A percentile compares a stretch with the other conserved stretches of the same genome.
These are phyloP conservation scores for Leccinum variabile DNA, from an alignment of 1,284 basidiomycete species.

Conservation along the genomic window DNA sequence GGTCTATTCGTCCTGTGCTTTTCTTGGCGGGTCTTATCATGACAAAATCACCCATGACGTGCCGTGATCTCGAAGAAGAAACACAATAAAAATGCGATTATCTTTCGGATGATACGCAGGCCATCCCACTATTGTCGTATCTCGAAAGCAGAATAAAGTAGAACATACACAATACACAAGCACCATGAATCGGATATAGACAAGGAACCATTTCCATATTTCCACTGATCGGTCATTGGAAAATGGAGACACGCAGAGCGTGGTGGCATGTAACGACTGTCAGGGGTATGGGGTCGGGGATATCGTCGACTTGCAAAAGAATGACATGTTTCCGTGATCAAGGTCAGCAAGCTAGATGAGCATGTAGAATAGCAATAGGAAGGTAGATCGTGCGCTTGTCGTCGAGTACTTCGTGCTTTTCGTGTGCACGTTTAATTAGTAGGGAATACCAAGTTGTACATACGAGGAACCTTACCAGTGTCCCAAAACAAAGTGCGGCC, in stretches of 20 bases:
- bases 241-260: conserved; percentile 17
- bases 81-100: conserved; percentile 28
- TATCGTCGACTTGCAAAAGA: conserved; percentile 37
- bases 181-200: conserved; percentile 25
- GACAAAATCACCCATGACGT: neutral
- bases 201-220: conserved; percentile 22
- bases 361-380: conserved; percentile 37
- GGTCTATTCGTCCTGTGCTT: neutral
- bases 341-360: conserved; percentile 36
- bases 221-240: conserved; percentile 7
- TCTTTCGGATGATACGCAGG: conserved; percentile 17
- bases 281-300: conserved; percentile 21
- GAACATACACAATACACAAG: conserved; percentile 34
- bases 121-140: conserved; percentile 10
- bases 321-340: conserved; percentile 25
- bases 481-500: conserved; percentile 32
- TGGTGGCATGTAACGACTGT: conserved; percentile 31
- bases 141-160: conserved; percentile 35
- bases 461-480: conserved; percentile 21
- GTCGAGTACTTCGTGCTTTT: conserved; percentile 30
- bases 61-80: neutral
- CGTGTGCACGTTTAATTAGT: conserved; percentile 5
- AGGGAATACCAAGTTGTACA: neutral
- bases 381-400: conserved; percentile 36
- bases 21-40: neutral